A percentile compares a stretch with the other conserved stretches of the same genome.
phyloP scores from a whole-genome alignment of 2,329 filamentous ascomycete species.

The Fusarium neocosmosporiellum region DNA sequence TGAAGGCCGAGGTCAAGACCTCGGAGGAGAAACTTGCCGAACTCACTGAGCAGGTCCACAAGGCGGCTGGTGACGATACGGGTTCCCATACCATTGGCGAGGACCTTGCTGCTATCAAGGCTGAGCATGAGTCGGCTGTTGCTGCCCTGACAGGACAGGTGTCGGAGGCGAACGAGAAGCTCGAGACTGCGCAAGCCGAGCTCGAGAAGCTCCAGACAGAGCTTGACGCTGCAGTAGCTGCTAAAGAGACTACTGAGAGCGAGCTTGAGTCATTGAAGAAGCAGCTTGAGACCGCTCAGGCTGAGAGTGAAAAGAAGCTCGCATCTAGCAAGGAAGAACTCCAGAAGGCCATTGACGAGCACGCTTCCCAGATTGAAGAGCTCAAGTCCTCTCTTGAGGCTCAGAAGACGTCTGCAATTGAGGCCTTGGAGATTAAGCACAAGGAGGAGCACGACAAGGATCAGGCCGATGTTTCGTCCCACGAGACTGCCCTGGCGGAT shows the following conservation, averaged over 20 bases:
- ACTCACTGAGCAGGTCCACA: slow-evolving; percentile 63
- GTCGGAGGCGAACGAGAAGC: slow-evolving; percentile 61
- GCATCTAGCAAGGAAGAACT: slow-evolving; percentile 48
- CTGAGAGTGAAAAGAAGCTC: slow-evolving; percentile 50
- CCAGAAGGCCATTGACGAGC: slow-evolving; percentile 57
- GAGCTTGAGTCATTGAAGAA: slow-evolving; percentile 62
- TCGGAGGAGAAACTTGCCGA: slow-evolving; percentile 67
- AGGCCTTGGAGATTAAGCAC: slow-evolving; percentile 65
- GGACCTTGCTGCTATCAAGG: slow-evolving; percentile 60
- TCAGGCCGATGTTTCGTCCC: slow-evolving; percentile 56
- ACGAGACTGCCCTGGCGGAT: slow-evolving; percentile 62
- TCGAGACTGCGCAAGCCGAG: slow-evolving; percentile 62
- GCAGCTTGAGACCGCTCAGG: slow-evolving; percentile 58
- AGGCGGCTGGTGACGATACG: slow-evolving; percentile 52
- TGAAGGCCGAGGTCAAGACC: slow-evolving; percentile 66
- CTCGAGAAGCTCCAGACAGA: slow-evolving; percentile 63
- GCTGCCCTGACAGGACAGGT: slow-evolving; percentile 60
- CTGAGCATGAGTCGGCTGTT: slow-evolving; percentile 61
- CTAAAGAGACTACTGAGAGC: slow-evolving; percentile 61
- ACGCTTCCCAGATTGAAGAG: slow-evolving; percentile 60
- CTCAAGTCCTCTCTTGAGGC: slow-evolving; percentile 61
- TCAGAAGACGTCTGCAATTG: slow-evolving; percentile 61
- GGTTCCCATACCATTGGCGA: slow-evolving; percentile 56
- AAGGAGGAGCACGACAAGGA: slow-evolving; percentile 61
- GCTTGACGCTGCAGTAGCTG: slow-evolving; percentile 58